phyloP scores from a whole-genome alignment of 257 asterid species.

The Ajuga chamaepitys region DNA sequence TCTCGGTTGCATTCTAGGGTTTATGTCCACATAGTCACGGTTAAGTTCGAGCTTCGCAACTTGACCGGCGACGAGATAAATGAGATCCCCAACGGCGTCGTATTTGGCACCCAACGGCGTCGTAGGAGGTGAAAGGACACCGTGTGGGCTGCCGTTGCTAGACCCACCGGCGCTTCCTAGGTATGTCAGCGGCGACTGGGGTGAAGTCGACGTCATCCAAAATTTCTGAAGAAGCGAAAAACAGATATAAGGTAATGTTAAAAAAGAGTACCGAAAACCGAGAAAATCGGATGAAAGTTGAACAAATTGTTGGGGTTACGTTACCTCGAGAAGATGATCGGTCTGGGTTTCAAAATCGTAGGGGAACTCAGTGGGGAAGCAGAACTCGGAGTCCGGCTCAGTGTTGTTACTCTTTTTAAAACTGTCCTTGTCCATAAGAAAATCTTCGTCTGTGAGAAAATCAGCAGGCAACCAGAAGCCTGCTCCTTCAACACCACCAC shows the following conservation, averaged over 20 bases:
- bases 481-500: constrained; percentile 19
- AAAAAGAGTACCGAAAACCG: too few relatives aligned
- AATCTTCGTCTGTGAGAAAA: constrained; percentile 43
- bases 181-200: constrained; percentile 40
- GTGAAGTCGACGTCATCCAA: constrained; percentile 40
- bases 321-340: constrained; percentile 28
- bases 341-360: constrained; percentile 23
- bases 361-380: constrained; percentile 46
- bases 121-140: constrained; percentile 35
- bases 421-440: constrained; percentile 22
- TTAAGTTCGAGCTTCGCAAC: constrained; percentile 35
- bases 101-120: constrained; percentile 19
- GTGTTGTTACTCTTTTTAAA: constrained; percentile 1
- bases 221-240: constrained; percentile 21
- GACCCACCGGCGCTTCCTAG: constrained; percentile 31
- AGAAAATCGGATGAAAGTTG: neutral
- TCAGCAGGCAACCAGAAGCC: constrained; percentile 68
- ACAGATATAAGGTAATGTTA: neutral
- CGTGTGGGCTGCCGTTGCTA: constrained; percentile 36
- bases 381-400: neutral
- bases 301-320: neutral
- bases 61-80: constrained; percentile 43
- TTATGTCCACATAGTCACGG: constrained; percentile 13
- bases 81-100: constrained; percentile 43
- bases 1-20: constrained; percentile 12